Base-by-base conservation (phyloP, 1,284 basidiomycete genomes). In the Austroboletus niveus region DNA sequence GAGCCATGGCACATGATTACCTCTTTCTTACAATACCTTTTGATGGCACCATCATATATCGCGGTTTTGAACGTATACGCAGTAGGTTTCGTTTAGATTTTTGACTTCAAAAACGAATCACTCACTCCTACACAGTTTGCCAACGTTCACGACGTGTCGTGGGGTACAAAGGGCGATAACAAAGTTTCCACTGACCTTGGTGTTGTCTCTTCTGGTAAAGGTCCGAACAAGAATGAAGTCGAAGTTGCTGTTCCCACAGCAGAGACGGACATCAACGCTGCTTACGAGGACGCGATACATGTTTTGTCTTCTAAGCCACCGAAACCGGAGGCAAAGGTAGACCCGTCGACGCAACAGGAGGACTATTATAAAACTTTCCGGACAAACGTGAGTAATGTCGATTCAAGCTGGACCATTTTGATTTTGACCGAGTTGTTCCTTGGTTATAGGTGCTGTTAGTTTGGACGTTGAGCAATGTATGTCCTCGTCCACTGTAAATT, bases 1-100 rank as follows among this genome's bases (percentile, higher is more conserved):
- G 89, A 95, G 63, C 93, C 92, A 4, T 90, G 91, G 85, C 94
- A 96, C 64, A 87, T 91, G 87, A 79, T 97, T 64, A 97, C 95
- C 0, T 92, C 88, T n/a, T 96, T 97, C 72, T 40, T 94, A 14
- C 95, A 98, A 69, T 98, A 98, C 65, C 73, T 95, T 22, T 77
- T 98, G 49, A 84, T 96, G 75, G 89, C 92, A 0, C 95, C 96
- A 5, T 93, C 92, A 1, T 98, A 95, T 63, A 94, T 95, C 67
- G 82, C 88, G 51, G 89, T 97, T 14, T 78, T 96, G 53, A 96
- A 96, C 66, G 89, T 92, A 48, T 92, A 91, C 61, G 90, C 88
- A 31, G 86, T 91, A 65, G 59, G 85, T 79, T 12, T 31, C 15
- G 35, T 53, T 15, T 12, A 45, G 35, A 43, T 24, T n/a, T 17